phyloP scores from a whole-genome alignment of 2,329 filamentous ascomycete species.

The Fusarium pseudograminearum region DNA sequence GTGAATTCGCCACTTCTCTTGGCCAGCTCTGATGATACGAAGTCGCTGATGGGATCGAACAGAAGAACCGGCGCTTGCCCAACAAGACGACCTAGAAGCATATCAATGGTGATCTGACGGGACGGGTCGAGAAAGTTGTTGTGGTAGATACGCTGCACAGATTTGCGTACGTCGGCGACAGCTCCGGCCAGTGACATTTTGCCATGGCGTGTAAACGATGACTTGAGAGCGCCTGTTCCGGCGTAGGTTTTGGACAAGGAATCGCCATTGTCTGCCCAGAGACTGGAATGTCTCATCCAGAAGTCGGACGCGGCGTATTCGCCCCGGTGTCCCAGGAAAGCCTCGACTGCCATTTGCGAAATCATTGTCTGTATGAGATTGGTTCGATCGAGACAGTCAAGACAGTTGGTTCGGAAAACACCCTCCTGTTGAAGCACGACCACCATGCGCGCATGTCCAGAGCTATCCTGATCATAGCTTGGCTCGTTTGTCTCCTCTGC shows the following conservation, averaged over 20 bases:
- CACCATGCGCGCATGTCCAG: slow-evolving; percentile 61
- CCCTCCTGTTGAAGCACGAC: slow-evolving; percentile 91
- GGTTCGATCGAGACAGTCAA: slow-evolving; percentile 95
- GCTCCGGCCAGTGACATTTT: slow-evolving; percentile 96
- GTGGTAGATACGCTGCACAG: slow-evolving; percentile 92
- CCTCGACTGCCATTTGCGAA: slow-evolving; percentile 90
- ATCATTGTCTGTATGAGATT: slow-evolving; percentile 97
- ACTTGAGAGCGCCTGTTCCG: slow-evolving; percentile 94
- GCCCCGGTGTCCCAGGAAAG: slow-evolving; percentile 80
- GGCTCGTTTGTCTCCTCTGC: slow-evolving; percentile 76
- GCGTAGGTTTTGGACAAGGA: slow-evolving; percentile 95
- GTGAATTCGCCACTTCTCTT: slow-evolving; percentile 80
- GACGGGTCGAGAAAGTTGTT: slow-evolving; percentile 98
- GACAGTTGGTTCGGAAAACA: slow-evolving; percentile 94
- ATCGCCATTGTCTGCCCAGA: slow-evolving; percentile 99
- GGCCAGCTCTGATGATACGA: slow-evolving; percentile 80
- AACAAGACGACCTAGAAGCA: slow-evolving; percentile 86
- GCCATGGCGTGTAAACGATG: slow-evolving; percentile 91
- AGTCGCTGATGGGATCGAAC: slow-evolving; percentile 95
- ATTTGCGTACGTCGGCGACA: slow-evolving; percentile 95
- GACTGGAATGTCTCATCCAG: slow-evolving; percentile 89
- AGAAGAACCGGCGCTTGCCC: slow-evolving; percentile 86
- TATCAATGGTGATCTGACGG: slow-evolving; percentile 93
- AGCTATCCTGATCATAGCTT: slow-evolving; percentile 55
- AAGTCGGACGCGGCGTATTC: slow-evolving; percentile 81